These are phyloP conservation scores for Biscogniauxia marginata DNA, from an alignment of 2,329 filamentous ascomycete genomes.

Conservation along the genomic window DNA sequence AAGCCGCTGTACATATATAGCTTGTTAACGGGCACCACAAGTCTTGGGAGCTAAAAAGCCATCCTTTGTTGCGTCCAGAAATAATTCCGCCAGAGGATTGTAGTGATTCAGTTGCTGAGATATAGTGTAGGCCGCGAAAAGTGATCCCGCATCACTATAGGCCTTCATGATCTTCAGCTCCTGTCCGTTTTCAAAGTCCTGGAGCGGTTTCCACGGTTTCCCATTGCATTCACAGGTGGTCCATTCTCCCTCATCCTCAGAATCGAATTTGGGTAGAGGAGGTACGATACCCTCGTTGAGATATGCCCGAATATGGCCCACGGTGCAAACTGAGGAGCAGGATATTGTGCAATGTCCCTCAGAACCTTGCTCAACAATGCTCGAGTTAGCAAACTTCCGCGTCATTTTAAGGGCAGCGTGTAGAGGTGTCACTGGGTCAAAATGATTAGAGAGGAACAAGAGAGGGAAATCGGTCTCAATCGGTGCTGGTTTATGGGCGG, in stretches of 20 bases:
- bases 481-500: slow-evolving; percentile 28
- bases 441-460: slow-evolving; percentile 55
- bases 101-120: slow-evolving; percentile 11
- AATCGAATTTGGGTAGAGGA: slow-evolving; percentile 21
- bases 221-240: slow-evolving; percentile 29
- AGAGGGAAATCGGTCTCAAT: slow-evolving; percentile 52
- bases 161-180: slow-evolving; percentile 2
- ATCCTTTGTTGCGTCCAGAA: neutral
- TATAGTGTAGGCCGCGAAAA: slow-evolving; percentile 9
- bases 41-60: neutral
- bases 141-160: slow-evolving; percentile 10
- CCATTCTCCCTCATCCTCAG: slow-evolving; percentile 21
- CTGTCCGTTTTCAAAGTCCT: neutral
- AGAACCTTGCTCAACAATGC: slow-evolving; percentile 37
- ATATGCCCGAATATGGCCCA: no score
- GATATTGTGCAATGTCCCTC: slow-evolving; percentile 38
- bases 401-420: slow-evolving; percentile 42
- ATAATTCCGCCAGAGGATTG: slow-evolving; percentile 11
- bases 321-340: no score
- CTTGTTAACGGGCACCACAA: neutral
- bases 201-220: slow-evolving; percentile 27
- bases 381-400: slow-evolving; percentile 35
- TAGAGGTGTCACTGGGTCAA: slow-evolving; percentile 60
- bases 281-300: slow-evolving; percentile 36
- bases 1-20: no score